phyloP scores from a whole-genome alignment of 495 filamentous ascomycete genomes.

The Aspergillus panamensis region DNA sequence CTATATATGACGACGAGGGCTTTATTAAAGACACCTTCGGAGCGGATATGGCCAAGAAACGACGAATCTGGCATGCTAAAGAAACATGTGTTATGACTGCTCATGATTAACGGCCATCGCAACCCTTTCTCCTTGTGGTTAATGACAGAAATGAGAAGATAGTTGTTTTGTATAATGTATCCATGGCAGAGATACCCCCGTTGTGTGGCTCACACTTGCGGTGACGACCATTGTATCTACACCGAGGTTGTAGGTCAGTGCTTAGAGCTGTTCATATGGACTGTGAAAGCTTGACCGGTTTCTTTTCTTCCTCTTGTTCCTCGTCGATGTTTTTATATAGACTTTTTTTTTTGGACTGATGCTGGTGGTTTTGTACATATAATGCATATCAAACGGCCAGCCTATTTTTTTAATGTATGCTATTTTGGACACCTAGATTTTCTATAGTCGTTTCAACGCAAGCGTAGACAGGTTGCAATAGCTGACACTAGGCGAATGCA shows the following conservation, averaged over 20 bases:
- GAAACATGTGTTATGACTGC: slow-evolving; percentile 62
- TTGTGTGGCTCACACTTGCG: no score
- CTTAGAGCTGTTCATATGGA: slow-evolving; percentile 8
- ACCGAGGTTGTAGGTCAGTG: slow-evolving; percentile 4
- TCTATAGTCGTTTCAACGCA: no score
- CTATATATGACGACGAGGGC: slow-evolving; percentile 34
- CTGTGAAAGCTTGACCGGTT: background rate
- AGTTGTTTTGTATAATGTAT: background rate
- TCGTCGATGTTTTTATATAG: background rate
- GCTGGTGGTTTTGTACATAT: background rate
- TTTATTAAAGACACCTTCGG: slow-evolving; percentile 51
- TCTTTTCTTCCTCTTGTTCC: background rate
- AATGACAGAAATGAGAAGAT: background rate
- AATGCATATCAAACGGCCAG: background rate
- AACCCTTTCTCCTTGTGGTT: background rate
- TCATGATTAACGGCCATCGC: slow-evolving; percentile 23
- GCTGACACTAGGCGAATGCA: no score
- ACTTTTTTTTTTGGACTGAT: background rate
- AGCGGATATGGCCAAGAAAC: slow-evolving; percentile 57
- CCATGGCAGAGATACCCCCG: background rate
- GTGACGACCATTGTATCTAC: no score
- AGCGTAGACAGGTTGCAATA: no score
- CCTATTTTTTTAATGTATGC: background rate
- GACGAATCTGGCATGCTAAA: slow-evolving; percentile 70
- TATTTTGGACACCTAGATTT: background rate